Percentiles rank a stretch among this genome's conserved stretches.
Evolutionary conservation across 352 stramenopile genomes (phyloP).

Genomic region (Globisporangium echinulatum): DNA sequence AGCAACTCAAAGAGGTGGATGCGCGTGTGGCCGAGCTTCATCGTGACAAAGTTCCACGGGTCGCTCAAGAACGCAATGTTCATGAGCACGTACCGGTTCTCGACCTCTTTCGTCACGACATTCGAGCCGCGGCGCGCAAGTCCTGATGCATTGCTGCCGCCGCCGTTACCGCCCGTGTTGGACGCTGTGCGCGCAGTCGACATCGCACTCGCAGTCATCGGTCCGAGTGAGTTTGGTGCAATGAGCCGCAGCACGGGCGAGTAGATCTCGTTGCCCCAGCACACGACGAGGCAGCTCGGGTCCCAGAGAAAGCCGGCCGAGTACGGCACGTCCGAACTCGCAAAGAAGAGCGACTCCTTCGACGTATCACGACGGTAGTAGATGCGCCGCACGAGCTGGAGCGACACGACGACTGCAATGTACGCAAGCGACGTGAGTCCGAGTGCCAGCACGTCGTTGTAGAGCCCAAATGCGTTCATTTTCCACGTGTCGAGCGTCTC

Average conservation of each 20-base stretch:
- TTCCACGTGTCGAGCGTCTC: conserved; percentile 53
- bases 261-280: conserved; percentile 45
- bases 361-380: conserved; percentile 13
- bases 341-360: conserved; percentile 43
- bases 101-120: conserved; percentile 9
- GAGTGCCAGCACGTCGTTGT: conserved; percentile 42
- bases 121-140: conserved; percentile 14
- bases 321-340: conserved; percentile 34
- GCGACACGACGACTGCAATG: conserved; percentile 17
- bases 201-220: neutral
- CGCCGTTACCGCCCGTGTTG: neutral
- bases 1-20: conserved; percentile 32
- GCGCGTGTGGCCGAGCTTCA: conserved; percentile 42
- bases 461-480: conserved; percentile 48
- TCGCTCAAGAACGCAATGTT: conserved; percentile 52
- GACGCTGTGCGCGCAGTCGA: neutral
- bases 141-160: neutral
- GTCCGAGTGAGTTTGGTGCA: conserved; percentile 1
- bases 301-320: conserved; percentile 45
- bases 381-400: conserved; percentile 16
- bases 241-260: conserved; percentile 23
- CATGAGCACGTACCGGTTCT: conserved; percentile 43
- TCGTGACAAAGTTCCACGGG: conserved; percentile 41
- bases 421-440: conserved; percentile 35
- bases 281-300: conserved; percentile 43